phyloP scores from a whole-genome alignment of 2,329 filamentous ascomycete genomes.

The Talaromyces islandicus region DNA sequence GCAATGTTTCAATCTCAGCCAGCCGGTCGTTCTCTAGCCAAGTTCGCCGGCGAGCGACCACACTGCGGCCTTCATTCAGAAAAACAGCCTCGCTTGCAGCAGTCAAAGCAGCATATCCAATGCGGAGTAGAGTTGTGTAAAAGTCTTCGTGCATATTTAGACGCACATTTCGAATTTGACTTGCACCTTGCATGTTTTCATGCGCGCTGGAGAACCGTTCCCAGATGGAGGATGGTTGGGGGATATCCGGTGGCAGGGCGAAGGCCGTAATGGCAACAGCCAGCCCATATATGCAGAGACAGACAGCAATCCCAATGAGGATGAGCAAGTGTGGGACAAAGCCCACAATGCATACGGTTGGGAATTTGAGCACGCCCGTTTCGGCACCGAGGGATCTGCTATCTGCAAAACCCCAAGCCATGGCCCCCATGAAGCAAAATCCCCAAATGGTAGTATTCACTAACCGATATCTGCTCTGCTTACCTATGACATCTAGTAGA shows the following conservation, averaged over 20 bases:
- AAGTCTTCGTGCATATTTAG: slow-evolving; percentile 90
- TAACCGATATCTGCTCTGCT: slow-evolving; percentile 74
- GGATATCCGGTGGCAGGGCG: slow-evolving; percentile 51
- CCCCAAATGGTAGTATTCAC: slow-evolving; percentile 87
- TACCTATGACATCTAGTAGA: slow-evolving; percentile 69
- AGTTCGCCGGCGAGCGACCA: slow-evolving; percentile 69
- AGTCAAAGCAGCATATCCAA: slow-evolving; percentile 81
- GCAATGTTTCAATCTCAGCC: slow-evolving; percentile 61
- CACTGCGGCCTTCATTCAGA: slow-evolving; percentile 75
- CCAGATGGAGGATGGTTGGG: slow-evolving; percentile 39
- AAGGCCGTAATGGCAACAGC: slow-evolving; percentile 72
- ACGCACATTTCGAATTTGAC: slow-evolving; percentile 73
- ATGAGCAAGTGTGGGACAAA: slow-evolving; percentile 94
- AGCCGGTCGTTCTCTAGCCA: slow-evolving; percentile 89
- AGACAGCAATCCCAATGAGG: slow-evolving; percentile 68
- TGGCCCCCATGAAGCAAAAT: slow-evolving; percentile 78
- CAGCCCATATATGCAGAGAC: slow-evolving; percentile 68
- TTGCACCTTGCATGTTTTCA: slow-evolving; percentile 85
- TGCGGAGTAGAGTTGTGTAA: slow-evolving; percentile 80
- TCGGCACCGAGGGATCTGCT: slow-evolving; percentile 39
- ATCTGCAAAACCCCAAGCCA: slow-evolving; percentile 65
- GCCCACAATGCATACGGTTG: slow-evolving; percentile 89
- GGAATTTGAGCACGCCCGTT: slow-evolving; percentile 70
- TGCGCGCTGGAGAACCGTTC: slow-evolving; percentile 68
- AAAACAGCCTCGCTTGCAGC: slow-evolving; percentile 96